These are phyloP conservation scores for Oryza australiensis DNA, from an alignment of 176 grass and related monocot genomes.

Conservation along the genomic window DNA sequence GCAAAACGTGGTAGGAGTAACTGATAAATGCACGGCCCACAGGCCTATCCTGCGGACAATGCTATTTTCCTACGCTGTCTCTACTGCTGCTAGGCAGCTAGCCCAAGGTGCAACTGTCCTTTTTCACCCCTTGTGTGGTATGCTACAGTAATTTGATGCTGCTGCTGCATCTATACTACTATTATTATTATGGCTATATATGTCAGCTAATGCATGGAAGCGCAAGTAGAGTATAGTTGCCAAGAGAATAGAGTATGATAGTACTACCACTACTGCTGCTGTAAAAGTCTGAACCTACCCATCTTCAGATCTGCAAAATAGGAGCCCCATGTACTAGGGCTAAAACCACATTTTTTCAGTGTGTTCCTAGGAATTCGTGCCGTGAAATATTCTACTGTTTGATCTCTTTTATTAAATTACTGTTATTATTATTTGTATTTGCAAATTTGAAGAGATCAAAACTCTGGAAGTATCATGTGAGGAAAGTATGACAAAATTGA, in stretches of 20 bases:
- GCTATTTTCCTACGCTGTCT: constrained; percentile 28
- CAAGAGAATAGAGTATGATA: constrained; percentile 41
- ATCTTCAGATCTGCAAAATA: constrained; percentile 19
- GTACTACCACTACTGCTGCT: neutral
- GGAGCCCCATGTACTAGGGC: neutral
- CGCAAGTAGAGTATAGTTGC: neutral
- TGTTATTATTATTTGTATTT: neutral
- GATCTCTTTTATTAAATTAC: neutral
- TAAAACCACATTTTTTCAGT: constrained; percentile 14
- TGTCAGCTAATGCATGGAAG: neutral
- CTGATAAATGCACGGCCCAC: constrained; percentile 1
- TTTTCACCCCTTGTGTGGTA: neutral
- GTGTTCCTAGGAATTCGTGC: constrained; percentile 8
- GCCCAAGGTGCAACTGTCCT: neutral
- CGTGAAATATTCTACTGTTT: neutral
- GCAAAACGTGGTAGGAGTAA: neutral
- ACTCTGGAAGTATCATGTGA: neutral
- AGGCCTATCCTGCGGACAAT: neutral
- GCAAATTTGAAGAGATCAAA: neutral
- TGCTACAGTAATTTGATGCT: constrained; percentile 19
- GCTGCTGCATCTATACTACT: neutral
- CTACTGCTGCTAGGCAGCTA: neutral
- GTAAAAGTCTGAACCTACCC: constrained; percentile 8
- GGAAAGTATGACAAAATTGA: neutral
- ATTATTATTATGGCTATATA: no score